phyloP scores from a whole-genome alignment of 1,139 yeast genomes.

The Entelexis sorbosivorans region DNA sequence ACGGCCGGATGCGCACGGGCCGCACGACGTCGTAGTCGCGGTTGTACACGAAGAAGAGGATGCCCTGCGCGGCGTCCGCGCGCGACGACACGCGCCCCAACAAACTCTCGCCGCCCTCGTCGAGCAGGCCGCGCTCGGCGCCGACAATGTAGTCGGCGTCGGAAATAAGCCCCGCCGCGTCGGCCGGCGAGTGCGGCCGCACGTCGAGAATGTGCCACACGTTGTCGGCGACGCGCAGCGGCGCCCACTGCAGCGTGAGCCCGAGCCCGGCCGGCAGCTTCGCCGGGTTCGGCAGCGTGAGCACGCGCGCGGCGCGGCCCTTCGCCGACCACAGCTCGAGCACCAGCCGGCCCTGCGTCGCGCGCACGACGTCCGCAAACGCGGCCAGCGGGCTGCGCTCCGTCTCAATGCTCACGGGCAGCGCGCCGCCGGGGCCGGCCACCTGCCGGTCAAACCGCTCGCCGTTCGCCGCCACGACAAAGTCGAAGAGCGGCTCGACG shows the following conservation, averaged over 20 bases:
- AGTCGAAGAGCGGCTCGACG: conserved; percentile 80
- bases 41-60: conserved; percentile 69
- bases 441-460: conserved; percentile 37
- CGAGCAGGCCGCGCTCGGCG: conserved; percentile 70
- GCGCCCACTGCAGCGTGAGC: conserved; percentile 62
- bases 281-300: conserved; percentile 31
- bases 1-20: conserved; percentile 71
- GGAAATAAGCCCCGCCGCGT: conserved; percentile 69
- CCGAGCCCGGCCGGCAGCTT: conserved; percentile 39
- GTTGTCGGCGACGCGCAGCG: conserved; percentile 61
- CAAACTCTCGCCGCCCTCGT: conserved; percentile 77
- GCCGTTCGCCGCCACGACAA: conserved; percentile 64
- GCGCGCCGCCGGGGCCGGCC: conserved; percentile 11
- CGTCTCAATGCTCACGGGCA: conserved; percentile 17
- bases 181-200: conserved; percentile 74
- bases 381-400: conserved; percentile 25
- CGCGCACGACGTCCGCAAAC: conserved; percentile 25
- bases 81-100: conserved; percentile 50
- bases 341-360: conserved; percentile 32
- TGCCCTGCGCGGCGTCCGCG: conserved; percentile 23
- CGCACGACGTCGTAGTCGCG: conserved; percentile 75
- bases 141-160: conserved; percentile 85
- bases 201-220: conserved; percentile 82
- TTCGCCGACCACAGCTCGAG: conserved; percentile 81
- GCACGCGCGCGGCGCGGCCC: conserved; percentile 58